phyloP scores from a whole-genome alignment of 768 basidiomycete genomes.

The Lepiota brunneoincarnata region DNA sequence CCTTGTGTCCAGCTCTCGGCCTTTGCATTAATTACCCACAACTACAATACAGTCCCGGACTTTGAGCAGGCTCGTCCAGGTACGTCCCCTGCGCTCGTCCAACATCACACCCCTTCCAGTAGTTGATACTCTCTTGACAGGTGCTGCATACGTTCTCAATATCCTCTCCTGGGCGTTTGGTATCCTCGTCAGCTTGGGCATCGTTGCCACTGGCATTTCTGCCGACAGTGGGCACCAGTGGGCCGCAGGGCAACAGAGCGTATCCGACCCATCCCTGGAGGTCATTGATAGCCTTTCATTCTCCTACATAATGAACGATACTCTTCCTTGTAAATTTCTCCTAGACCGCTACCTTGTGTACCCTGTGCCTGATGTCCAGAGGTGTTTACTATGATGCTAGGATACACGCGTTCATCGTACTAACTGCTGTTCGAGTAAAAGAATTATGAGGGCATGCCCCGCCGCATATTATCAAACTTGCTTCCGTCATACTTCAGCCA shows the following conservation, averaged over 20 bases:
- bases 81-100: conserved; percentile 25
- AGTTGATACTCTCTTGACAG: conserved; percentile 28
- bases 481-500: conserved; percentile 80
- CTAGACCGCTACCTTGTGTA: neutral
- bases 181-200: conserved; percentile 47
- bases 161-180: conserved; percentile 60
- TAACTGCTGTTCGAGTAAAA: neutral
- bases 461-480: conserved; percentile 76
- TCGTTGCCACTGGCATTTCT: conserved; percentile 61
- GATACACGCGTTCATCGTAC: too few relatives aligned
- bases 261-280: conserved; percentile 44
- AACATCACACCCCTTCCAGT: neutral
- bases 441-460: conserved; percentile 50
- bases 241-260: conserved; percentile 75
- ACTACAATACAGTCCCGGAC: conserved; percentile 46
- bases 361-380: neutral
- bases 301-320: neutral
- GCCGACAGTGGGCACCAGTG: conserved; percentile 62
- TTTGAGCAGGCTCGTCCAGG: conserved; percentile 63
- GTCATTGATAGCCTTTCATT: neutral
- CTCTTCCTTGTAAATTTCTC: neutral
- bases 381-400: conserved; percentile 1
- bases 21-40: conserved; percentile 62
- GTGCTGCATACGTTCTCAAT: conserved; percentile 57
- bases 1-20: conserved; percentile 57